phyloP scores from a whole-genome alignment of 768 basidiomycete genomes.

The Boletus sp. region DNA sequence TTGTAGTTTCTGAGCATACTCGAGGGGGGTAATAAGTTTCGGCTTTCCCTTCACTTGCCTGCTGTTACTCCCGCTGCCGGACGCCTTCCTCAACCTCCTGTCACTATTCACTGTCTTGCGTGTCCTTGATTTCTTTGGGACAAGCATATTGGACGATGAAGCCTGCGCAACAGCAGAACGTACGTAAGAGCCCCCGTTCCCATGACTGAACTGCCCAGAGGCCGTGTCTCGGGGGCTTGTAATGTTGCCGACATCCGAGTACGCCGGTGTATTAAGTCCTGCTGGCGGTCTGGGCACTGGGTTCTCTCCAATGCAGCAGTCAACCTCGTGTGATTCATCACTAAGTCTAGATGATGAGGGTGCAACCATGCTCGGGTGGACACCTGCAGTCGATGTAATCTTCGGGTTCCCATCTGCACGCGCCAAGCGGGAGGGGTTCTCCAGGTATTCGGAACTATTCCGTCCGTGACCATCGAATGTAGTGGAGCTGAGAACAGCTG shows the following conservation, averaged over 20 bases:
- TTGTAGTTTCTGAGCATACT: slow-evolving; percentile 51
- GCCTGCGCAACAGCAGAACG: not conserved
- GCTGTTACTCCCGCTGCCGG: slow-evolving; percentile 3
- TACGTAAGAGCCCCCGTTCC: not conserved
- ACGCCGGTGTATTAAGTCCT: slow-evolving; percentile 4
- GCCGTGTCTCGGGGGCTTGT: slow-evolving; percentile 19
- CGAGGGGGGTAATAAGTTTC: slow-evolving; percentile 43
- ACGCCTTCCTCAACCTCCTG: slow-evolving; percentile 4
- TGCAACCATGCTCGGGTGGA: not conserved
- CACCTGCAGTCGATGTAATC: not conserved
- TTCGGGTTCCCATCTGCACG: not conserved
- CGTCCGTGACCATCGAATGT: slow-evolving; percentile 7
- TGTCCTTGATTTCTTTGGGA: slow-evolving; percentile 2
- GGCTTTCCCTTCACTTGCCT: slow-evolving; percentile 41
- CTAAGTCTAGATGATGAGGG: not conserved
- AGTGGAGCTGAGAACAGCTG: slow-evolving; percentile 5
- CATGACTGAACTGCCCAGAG: not conserved
- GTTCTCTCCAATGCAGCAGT: not conserved
- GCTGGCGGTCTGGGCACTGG: slow-evolving; percentile 2
- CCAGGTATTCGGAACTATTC: not conserved
- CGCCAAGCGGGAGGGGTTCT: not conserved
- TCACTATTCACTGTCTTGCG: slow-evolving; percentile 25
- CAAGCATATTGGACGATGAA: not conserved
- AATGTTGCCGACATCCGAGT: slow-evolving; percentile 12
- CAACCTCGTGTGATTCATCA: not conserved